Percentiles rank a stretch among this genome's conserved stretches.
Evolutionary conservation across 768 basidiomycete species (phyloP).

Genomic region (Pulveroboletus sp.): DNA sequence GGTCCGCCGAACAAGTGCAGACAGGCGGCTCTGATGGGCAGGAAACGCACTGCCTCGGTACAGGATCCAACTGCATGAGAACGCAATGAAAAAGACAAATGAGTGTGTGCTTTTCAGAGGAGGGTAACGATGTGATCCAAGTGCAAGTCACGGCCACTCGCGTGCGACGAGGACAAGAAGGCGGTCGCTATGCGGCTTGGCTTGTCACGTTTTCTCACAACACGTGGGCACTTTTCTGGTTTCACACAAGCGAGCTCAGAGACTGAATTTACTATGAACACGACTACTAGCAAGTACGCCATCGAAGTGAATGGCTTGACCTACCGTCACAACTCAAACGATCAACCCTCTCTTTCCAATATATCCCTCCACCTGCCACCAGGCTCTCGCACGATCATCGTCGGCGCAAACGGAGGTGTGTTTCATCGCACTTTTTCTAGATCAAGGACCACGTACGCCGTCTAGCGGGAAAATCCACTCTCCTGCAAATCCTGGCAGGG

Average conservation of each 20-base stretch:
- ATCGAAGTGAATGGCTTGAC: conserved; percentile 50
- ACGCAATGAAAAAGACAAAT: conserved; percentile 20
- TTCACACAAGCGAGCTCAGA: too few species aligned
- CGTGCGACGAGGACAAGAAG: conserved; percentile 10
- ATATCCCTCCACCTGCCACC: conserved; percentile 64
- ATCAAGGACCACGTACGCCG: not conserved
- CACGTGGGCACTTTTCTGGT: not conserved
- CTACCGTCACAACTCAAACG: conserved; percentile 48
- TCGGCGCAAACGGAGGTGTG: conserved; percentile 94
- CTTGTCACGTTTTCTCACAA: not conserved
- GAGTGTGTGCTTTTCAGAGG: conserved; percentile 30
- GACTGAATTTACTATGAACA: not conserved
- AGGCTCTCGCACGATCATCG: conserved; percentile 80
- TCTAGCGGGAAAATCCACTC: conserved; percentile 90
- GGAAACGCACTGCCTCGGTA: conserved; percentile 46
- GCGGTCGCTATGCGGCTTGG: conserved; percentile 4
- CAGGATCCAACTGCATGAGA: conserved; percentile 35
- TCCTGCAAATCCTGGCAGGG: conserved; percentile 91
- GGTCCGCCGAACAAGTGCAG: conserved; percentile 53
- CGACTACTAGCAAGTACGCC: not conserved
- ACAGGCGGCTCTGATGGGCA: conserved; percentile 47
- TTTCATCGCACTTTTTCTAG: conserved; percentile 3
- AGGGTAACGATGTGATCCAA: conserved; percentile 14
- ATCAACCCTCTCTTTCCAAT: conserved; percentile 55
- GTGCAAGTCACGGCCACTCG: conserved; percentile 23